Evolutionary conservation across 768 basidiomycete species (phyloP).

Genomic region (Suillus plorans): DNA sequence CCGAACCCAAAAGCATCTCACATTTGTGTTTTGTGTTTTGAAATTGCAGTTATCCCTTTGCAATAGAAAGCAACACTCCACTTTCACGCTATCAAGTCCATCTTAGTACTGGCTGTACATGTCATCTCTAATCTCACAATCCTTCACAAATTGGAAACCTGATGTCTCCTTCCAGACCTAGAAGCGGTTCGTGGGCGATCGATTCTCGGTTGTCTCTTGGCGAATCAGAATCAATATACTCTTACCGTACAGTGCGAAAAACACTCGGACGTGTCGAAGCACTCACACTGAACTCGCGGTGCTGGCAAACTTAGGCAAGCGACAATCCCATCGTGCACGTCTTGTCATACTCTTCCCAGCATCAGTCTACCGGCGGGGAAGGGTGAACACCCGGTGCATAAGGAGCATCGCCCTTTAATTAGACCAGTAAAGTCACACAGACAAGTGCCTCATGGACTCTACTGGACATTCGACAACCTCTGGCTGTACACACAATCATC

Average conservation of each 20-base stretch:
- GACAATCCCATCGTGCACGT: background rate
- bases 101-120: background rate
- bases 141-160: background rate
- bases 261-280: background rate
- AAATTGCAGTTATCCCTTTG: background rate
- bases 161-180: background rate
- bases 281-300: background rate
- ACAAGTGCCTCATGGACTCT: constrained; percentile 40
- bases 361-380: background rate
- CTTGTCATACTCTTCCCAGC: background rate
- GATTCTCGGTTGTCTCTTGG: background rate
- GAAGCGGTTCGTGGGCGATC: background rate
- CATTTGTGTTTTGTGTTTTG: background rate
- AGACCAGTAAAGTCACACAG: constrained; percentile 16
- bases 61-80: background rate
- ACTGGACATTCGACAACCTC: constrained; percentile 50
- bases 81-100: background rate
- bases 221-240: background rate
- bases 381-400: background rate
- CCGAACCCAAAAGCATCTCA: background rate
- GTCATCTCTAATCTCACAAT: background rate
- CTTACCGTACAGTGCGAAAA: background rate
- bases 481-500: constrained; percentile 57
- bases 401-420: background rate
- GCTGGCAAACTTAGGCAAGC: background rate